Percentiles rank a stretch among this genome's conserved stretches.
Conservation (phyloP, 306 rosid genomes). For the Vigna hirtella region DNA sequence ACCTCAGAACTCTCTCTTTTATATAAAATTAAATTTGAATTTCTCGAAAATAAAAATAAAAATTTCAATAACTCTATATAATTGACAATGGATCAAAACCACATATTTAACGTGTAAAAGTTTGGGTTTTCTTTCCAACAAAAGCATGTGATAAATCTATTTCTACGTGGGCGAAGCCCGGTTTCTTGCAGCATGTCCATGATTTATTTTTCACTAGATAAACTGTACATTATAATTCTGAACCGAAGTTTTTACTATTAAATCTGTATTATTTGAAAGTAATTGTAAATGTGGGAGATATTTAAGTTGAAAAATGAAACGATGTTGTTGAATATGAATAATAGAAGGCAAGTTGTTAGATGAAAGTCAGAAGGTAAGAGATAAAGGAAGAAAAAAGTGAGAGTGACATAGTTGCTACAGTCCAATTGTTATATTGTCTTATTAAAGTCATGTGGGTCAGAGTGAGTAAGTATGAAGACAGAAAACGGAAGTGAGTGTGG, state of each 20-base stretch:
- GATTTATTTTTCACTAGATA: background rate
- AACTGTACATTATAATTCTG: no score
- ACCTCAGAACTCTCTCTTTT: no score
- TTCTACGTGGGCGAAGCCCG: background rate
- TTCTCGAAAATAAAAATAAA: background rate
- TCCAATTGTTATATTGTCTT: constrained; percentile 53
- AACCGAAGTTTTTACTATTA: no score
- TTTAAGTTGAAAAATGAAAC: background rate
- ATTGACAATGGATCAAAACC: background rate
- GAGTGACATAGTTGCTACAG: constrained; percentile 43
- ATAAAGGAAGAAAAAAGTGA: constrained; percentile 29
- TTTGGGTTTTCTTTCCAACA: background rate
- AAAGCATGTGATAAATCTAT: background rate
- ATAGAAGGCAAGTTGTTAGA: constrained; percentile 16
- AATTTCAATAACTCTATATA: background rate
- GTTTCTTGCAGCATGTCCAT: background rate
- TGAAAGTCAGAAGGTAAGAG: constrained; percentile 33
- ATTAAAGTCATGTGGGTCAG: constrained; percentile 50
- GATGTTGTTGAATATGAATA: background rate
- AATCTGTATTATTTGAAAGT: no score
- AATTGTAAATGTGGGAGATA: no score
- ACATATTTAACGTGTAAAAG: background rate
- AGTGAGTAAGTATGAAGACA: constrained; percentile 25
- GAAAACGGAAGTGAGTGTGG: constrained; percentile 18
- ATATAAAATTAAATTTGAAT: no score